Percentiles rank a stretch among this genome's conserved stretches.
phyloP scores from a whole-genome alignment of 2,329 filamentous ascomycete species.

The Ophiostoma perfectum region DNA sequence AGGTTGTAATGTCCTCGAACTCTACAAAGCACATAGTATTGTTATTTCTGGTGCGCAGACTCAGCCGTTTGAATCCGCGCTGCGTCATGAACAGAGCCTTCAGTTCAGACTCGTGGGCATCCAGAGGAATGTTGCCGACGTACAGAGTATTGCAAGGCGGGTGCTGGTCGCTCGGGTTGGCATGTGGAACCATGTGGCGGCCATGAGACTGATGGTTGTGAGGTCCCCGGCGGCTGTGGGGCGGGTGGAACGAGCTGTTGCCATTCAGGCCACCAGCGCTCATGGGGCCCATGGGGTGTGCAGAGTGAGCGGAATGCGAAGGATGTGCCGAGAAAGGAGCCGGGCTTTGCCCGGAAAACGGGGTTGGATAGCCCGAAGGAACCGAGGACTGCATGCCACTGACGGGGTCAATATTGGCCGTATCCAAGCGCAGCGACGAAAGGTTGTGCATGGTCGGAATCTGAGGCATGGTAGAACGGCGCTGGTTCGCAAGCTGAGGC shows the following conservation, averaged over 20 bases:
- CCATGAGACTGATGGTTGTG: background rate
- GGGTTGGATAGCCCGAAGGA: background rate
- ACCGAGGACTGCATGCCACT: background rate
- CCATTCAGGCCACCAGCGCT: constrained; percentile 26
- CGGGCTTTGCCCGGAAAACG: background rate
- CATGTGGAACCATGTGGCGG: constrained; percentile 66
- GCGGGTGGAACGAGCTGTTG: background rate
- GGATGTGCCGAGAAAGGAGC: background rate
- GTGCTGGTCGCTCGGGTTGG: constrained; percentile 93
- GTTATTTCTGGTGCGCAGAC: constrained; percentile 90
- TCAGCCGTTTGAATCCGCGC: constrained; percentile 89
- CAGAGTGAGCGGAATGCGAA: background rate
- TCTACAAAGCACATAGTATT: constrained; percentile 99
- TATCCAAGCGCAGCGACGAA: constrained; percentile 29
- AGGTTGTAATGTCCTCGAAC: constrained; percentile 88
- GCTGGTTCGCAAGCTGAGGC: constrained; percentile 10
- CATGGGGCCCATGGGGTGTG: background rate
- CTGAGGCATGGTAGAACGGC: constrained; percentile 64
- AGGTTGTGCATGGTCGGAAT: constrained; percentile 62
- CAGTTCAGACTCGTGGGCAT: constrained; percentile 91
- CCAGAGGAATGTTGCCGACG: constrained; percentile 89
- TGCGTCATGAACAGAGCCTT: constrained; percentile 91
- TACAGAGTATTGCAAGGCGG: constrained; percentile 97
- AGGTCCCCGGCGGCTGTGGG: background rate
- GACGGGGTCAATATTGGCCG: background rate